These are phyloP conservation scores for Corylus americana DNA, from an alignment of 306 rosid genomes.

Conservation along the genomic window DNA sequence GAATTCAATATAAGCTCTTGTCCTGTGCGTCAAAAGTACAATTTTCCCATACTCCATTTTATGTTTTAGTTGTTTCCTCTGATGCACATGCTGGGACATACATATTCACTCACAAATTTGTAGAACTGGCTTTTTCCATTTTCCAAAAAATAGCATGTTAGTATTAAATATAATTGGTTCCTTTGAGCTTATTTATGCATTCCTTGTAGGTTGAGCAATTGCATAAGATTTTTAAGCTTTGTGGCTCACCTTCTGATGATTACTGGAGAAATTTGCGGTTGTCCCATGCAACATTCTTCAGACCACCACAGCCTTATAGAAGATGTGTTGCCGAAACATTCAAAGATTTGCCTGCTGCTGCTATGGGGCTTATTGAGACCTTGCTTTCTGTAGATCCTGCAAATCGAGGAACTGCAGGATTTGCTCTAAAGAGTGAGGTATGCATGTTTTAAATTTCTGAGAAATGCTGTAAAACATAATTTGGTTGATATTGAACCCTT, in stretches of 20 bases:
- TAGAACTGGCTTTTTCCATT: not conserved
- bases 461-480: constrained; percentile 8
- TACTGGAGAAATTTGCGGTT: constrained; percentile 72
- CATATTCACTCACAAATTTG: not conserved
- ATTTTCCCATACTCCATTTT: not conserved
- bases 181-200: constrained; percentile 16
- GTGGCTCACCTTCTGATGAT: constrained; percentile 92
- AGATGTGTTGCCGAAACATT: constrained; percentile 68
- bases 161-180: constrained; percentile 11
- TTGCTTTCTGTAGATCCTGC: constrained; percentile 81
- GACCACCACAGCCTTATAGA: constrained; percentile 80
- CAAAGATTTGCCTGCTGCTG: constrained; percentile 66
- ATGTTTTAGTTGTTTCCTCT: not conserved
- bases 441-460: constrained; percentile 18
- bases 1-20: not conserved
- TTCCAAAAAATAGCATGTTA: not conserved
- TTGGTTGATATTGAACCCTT: constrained; percentile 10
- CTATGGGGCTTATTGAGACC: constrained; percentile 65
- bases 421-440: constrained; percentile 82
- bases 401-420: constrained; percentile 71
- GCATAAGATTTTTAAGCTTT: constrained; percentile 92
- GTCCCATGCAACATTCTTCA: constrained; percentile 63
- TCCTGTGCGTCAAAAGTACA: not conserved
- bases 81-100: not conserved
- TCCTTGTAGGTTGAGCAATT: constrained; percentile 83